Conservation (phyloP, 805 yeast species). For the Candida arabinofermentans region DNA sequence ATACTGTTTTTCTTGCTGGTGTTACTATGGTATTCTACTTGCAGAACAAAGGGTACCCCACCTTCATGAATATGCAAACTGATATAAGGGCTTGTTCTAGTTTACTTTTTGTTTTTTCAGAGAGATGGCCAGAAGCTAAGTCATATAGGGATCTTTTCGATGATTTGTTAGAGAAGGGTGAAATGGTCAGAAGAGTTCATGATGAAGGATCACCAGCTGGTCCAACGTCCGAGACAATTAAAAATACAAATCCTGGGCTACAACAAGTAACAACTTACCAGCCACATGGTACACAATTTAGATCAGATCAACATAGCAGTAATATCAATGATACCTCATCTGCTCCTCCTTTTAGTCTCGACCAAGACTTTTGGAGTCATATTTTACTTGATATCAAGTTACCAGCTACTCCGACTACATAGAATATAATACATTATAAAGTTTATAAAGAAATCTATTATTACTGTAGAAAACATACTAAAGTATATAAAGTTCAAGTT, state of each 20-base stretch:
- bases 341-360: conserved; percentile 10
- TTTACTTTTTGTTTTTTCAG: conserved; percentile 25
- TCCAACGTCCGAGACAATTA: neutral
- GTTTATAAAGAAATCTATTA: neutral
- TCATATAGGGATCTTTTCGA: conserved; percentile 25
- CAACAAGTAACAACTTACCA: neutral
- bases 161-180: conserved; percentile 20
- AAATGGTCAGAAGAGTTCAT: conserved; percentile 6
- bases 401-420: neutral
- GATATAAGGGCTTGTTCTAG: conserved; percentile 27
- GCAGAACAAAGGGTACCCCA: conserved; percentile 19
- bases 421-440: neutral
- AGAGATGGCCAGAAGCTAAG: conserved; percentile 25
- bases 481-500: neutral
- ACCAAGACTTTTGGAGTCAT: conserved; percentile 18
- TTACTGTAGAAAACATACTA: neutral
- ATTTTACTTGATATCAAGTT: conserved; percentile 8
- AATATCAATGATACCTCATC: too few relatives aligned
- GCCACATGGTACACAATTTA: neutral
- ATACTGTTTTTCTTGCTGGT: conserved; percentile 23
- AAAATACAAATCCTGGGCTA: neutral
- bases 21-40: conserved; percentile 25
- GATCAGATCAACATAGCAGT: neutral
- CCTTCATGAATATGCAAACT: conserved; percentile 19
- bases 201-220: neutral